phyloP scores from a whole-genome alignment of 257 asterid genomes.

The Nyctanthes arbortristis region DNA sequence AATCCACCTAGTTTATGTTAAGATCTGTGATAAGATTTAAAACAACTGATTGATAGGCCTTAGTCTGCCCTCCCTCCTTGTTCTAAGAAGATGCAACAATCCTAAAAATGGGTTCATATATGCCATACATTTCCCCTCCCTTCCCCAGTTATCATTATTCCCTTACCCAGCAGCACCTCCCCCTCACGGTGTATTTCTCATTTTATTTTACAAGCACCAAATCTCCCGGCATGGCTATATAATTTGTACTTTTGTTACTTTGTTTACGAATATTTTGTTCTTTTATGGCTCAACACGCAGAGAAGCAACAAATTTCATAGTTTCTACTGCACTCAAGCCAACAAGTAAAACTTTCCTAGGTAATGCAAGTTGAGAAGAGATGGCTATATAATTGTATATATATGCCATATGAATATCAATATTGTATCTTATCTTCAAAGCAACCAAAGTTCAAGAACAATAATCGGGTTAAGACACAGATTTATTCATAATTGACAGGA shows the following conservation, averaged over 20 bases:
- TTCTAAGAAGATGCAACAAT: neutral
- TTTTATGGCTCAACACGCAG: neutral
- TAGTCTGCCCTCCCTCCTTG: neutral
- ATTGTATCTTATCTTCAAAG: neutral
- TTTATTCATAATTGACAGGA: neutral
- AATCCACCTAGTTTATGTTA: neutral
- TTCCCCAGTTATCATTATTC: neutral
- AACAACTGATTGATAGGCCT: neutral
- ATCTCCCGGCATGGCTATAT: neutral
- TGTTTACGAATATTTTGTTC: neutral
- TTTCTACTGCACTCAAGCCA: neutral
- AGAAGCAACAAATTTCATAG: neutral
- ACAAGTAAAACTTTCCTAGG: neutral
- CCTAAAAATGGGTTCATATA: neutral
- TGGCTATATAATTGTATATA: neutral
- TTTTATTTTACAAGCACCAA: neutral
- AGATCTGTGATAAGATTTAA: neutral
- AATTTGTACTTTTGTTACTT: no score
- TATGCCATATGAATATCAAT: neutral
- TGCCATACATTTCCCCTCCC: no score
- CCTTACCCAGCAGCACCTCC: neutral
- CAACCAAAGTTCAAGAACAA: neutral
- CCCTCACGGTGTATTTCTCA: neutral
- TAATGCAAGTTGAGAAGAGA: neutral
- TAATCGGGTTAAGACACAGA: neutral